Conservation (phyloP, 495 filamentous ascomycete species). For the Aspergillus campestris region DNA sequence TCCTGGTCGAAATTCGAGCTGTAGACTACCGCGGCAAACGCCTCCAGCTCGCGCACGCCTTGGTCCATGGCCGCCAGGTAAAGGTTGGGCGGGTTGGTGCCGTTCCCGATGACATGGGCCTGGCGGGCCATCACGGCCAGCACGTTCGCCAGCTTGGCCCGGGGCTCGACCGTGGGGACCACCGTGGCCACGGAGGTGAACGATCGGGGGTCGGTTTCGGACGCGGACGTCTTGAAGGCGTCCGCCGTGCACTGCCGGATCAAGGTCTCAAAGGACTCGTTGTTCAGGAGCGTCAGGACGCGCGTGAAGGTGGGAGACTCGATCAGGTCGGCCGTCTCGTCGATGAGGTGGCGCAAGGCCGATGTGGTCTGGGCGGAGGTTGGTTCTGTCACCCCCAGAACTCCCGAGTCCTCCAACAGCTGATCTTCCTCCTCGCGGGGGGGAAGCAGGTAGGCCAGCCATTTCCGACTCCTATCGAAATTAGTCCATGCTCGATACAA, state of each 20-base stretch:
- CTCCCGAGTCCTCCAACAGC: conserved; percentile 77
- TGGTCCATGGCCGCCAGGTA: conserved; percentile 78
- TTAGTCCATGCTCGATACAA: not conserved
- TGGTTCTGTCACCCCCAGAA: conserved; percentile 46
- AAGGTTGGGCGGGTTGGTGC: conserved; percentile 61
- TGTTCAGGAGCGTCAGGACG: conserved; percentile 77
- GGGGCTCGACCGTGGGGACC: conserved; percentile 29
- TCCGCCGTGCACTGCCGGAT: conserved; percentile 69
- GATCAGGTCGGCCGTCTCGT: conserved; percentile 92
- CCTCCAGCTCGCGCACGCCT: conserved; percentile 74
- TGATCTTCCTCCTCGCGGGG: conserved; percentile 64
- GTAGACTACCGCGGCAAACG: conserved; percentile 90
- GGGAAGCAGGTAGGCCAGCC: conserved; percentile 82
- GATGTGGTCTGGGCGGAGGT: conserved; percentile 36
- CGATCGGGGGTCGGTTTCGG: conserved; percentile 36
- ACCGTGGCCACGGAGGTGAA: conserved; percentile 36
- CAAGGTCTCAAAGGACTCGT: conserved; percentile 74
- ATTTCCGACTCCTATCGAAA: conserved; percentile 40
- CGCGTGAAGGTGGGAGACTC: conserved; percentile 84
- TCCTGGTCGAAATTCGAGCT: conserved; percentile 82
- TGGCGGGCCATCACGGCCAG: conserved; percentile 80
- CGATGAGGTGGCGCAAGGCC: conserved; percentile 75
- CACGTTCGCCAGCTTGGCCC: conserved; percentile 80
- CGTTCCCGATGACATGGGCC: conserved; percentile 80
- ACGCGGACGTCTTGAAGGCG: conserved; percentile 58